Evolutionary conservation across 805 yeast species (phyloP), one percentile per base, ranked within the genome.

Genomic region (Saccharomycopsis fermentans): DNA sequence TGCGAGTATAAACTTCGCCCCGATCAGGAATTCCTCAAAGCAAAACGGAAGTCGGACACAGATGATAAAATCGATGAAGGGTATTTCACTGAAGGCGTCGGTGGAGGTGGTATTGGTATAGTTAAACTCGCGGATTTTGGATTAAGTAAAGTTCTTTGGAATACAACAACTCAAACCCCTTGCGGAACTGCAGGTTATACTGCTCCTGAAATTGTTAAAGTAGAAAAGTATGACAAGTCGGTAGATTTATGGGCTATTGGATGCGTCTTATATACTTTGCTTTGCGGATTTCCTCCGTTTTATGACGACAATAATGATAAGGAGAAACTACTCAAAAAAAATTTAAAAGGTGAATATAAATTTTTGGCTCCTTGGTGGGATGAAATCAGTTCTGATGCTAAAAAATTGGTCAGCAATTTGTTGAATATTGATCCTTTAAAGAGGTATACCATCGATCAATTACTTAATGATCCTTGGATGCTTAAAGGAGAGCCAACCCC

Each of bases 361-460:
- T 87, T 86, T 68, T 73, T 87, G 56, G 73, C 79, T 60, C 96
- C 96, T 1, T 87, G 96, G 96, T 87, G 94, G 89, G 94, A 87
- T 70, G 95, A 87, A 68, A 84, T 87, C 37, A 77, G 85, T 55
- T 71, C 68, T 43, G 89, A 83, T 39, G 91, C 90, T 29, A 87
- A 86, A 66, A 78, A 79, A 64, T 77, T 87, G 65, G 87, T 87
- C 14, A 71, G 79, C 3, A 82, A 80, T 65, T 75, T 87, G 69
- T 73, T 87, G 62, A 83, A 84, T 29, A 86, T 85, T 16, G 82
- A 87, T 68, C 91, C 94, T 0, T 74, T 74, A 12, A 78, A 77
- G 56, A 75, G 96, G 65, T 86, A 84, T 63, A 80, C 87, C 1
- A 78, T 86, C 51, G 84, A 83, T 54, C 84, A 87, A 61, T 74